Percentiles rank a stretch among this genome's conserved stretches.
Evolutionary conservation across 192 early-diverging fungal species (phyloP).

Genomic region (Dissophora globulifera): DNA sequence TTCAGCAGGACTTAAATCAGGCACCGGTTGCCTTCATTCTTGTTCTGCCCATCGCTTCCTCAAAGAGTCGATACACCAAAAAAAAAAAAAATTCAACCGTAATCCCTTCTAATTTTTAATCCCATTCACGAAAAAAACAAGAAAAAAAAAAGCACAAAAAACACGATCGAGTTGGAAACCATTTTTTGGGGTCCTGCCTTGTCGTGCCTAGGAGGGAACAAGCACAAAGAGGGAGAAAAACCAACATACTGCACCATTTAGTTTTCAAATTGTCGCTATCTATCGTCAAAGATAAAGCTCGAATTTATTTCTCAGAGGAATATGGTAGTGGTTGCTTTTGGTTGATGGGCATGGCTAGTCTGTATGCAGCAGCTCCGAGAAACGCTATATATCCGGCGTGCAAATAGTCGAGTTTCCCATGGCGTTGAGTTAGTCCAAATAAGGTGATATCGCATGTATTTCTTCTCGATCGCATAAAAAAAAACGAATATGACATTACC

Average conservation of each 20-base stretch:
- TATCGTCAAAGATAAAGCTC: neutral
- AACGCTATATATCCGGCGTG: too few relatives aligned
- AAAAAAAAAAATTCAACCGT: constrained; percentile 15
- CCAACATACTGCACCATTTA: neutral
- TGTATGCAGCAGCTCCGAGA: constrained; percentile 39
- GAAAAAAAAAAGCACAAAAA: constrained; percentile 26
- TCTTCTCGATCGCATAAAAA: too few relatives aligned
- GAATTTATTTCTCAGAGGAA: neutral
- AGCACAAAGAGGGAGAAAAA: too few relatives aligned
- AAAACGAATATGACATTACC: constrained; percentile 5
- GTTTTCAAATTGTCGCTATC: too few relatives aligned
- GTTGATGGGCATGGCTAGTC: constrained; percentile 35
- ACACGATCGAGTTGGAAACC: constrained; percentile 29
- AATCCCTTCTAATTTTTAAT: neutral
- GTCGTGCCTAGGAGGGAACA: constrained; percentile 12
- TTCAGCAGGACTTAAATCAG: constrained; percentile 15
- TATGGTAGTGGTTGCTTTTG: neutral
- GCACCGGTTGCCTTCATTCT: neutral
- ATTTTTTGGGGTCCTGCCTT: too few relatives aligned
- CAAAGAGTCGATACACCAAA: neutral
- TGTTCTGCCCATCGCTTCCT: too few relatives aligned
- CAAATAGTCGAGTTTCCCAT: too few relatives aligned
- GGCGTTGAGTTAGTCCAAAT: too few relatives aligned
- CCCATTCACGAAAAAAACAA: neutral
- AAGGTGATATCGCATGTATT: too few relatives aligned